Evolutionary conservation across 805 yeast genomes (phyloP), one percentile per base, ranked within the genome.

Genomic region (Tetrapisispora pingtungensis): DNA sequence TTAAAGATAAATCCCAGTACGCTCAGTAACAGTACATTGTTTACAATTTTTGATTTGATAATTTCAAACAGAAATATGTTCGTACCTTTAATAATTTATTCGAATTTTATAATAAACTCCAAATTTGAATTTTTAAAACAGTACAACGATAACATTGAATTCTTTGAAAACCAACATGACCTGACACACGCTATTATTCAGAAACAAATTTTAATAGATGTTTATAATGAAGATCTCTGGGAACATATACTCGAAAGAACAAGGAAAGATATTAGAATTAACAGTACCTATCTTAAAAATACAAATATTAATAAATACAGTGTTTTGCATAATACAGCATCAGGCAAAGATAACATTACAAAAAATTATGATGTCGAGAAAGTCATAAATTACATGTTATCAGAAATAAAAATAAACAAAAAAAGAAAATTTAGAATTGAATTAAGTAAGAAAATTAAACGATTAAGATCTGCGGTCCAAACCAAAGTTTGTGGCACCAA

Each of bases 21-120:
- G 40, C 65, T 65, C 12, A 10, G 12, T 5, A 39, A 42, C 40
- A 45, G 46, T 8, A 73, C 75, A 26, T 63, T 84, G 7, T 68
- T 77, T 45, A 61, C 71, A 3, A 61, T 90, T 3, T 85, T 93
- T 76, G 95, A 86, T 58, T 75, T 73, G 44, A 67, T 82, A 7
- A 64, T 88, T 33, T 69, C 81, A 17, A 65, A 75, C 38, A 71
- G 71, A 42, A 75, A 84, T 0, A 73, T 84, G 44, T 54, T 70
- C 2, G 64, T 73, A 14, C 72, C 77, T 6, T 54, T 85, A 10
- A 79, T 82, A 49, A 56, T 87, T 15, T 88, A 84, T 59, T 74
- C 73, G 1, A 65, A 85, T 17, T 60, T 80, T 5, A 54, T 85
- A 24, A 35, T 74, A 1, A 56, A 63, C 26, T 70, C 69, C 40